Evolutionary conservation across 441 rosid genomes (phyloP), one percentile per base, ranked within the genome.

Genomic region (Theobroma grandiflorum): DNA sequence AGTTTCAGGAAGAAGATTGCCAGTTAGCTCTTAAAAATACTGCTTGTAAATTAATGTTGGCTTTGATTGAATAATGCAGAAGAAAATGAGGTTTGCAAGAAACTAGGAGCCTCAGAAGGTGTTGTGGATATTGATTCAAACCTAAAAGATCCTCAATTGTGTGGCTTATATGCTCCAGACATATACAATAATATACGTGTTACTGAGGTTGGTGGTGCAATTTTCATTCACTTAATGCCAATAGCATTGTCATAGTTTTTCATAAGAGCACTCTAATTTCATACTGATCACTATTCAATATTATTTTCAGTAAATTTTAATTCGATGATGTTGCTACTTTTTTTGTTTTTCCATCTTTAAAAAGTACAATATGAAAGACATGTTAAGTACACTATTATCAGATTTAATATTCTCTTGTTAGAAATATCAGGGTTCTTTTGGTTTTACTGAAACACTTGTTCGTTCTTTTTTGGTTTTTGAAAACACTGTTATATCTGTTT

Each of bases 81-180:
- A 84, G 86, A 82, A 84, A 84, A 81, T 40, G 83, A 20, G 82
- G 77, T 71, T 79, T 82, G 82, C 45, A 68, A 76, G 80, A 72
- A 80, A 84, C 35, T 76, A 68, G 89, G 78, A 83, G 77, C 72
- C 65, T 82, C 85, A 70, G 84, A 72, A 18, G 86, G 84, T 77
- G 78, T 96, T 33, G 85, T 87, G 71, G 91, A 96, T 83, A 95
- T 96, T 74, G 98, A 95, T 87, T 88, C 91, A 74, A 86, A 91
- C 78, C 16, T 79, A 8, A 79, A 88, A 79, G 97, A 92, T 91
- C 94, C 97, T 77, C 96, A 82, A 79, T 77, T 80, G 49, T 95
- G 98, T 92, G 86, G 93, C 79, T 74, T 86, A 76, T 96, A 95
- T 86, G 98, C 91, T 81, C 81, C 90, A 79, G 96, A 95, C 42